phyloP scores from a whole-genome alignment of 768 basidiomycete genomes.

The Boletus reticuloceps region DNA sequence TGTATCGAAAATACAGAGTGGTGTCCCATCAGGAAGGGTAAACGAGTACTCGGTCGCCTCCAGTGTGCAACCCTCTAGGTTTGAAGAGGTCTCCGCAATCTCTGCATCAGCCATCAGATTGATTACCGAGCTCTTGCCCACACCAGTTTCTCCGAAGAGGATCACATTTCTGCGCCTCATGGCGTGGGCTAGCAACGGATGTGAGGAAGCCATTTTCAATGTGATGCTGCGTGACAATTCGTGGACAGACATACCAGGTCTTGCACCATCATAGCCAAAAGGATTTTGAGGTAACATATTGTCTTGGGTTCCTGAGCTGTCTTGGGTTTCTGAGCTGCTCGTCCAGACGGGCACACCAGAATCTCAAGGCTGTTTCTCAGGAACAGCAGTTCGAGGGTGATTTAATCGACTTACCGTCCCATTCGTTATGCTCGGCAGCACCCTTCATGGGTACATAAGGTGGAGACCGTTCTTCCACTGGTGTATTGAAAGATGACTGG shows the following conservation, averaged over 20 bases:
- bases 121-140: constrained; percentile 9
- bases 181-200: background rate
- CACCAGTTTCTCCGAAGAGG: constrained; percentile 10
- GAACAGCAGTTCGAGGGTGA: background rate
- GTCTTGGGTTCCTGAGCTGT: background rate
- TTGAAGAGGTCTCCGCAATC: background rate
- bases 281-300: background rate
- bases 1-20: constrained; percentile 3
- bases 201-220: background rate
- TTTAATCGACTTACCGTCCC: background rate
- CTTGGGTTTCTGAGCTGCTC: background rate
- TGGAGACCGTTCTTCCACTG: background rate
- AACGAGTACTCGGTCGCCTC: background rate
- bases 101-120: constrained; percentile 1
- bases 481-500: background rate
- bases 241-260: background rate
- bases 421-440: background rate
- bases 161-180: background rate
- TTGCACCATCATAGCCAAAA: background rate
- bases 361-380: background rate
- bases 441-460: background rate
- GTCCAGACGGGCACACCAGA: background rate
- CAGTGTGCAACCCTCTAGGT: background rate
- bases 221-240: background rate
- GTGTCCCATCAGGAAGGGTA: background rate